These are phyloP conservation scores for Seminavis robusta DNA, from an alignment of 108 stramenopile genomes.

Conservation along the genomic window DNA sequence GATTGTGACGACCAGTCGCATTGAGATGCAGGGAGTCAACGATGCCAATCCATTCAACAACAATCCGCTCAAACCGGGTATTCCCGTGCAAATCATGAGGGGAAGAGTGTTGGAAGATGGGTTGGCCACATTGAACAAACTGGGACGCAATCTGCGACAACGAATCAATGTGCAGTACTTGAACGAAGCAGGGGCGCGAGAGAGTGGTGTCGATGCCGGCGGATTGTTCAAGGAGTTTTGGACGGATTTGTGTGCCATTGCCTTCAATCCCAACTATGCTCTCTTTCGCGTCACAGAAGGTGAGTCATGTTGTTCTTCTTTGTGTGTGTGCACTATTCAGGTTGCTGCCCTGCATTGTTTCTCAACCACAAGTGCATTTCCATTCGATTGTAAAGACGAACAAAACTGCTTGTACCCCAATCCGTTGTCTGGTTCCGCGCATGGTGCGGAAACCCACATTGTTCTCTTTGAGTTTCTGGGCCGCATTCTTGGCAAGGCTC, in stretches of 20 bases:
- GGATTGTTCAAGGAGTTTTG: constrained; percentile 99
- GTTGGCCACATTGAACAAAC: constrained; percentile 71
- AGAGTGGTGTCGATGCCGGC: constrained; percentile 95
- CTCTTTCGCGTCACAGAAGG: constrained; percentile 87
- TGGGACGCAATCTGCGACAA: constrained; percentile 75
- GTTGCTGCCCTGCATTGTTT: background rate
- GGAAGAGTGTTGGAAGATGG: constrained; percentile 88
- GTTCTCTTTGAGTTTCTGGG: constrained; percentile 91
- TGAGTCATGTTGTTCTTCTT: too few relatives aligned
- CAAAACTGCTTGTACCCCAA: constrained; percentile 91
- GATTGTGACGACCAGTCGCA: constrained; percentile 67
- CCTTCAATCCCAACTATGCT: constrained; percentile 90
- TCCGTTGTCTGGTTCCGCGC: constrained; percentile 76
- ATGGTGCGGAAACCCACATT: constrained; percentile 68
- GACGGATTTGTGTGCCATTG: constrained; percentile 81
- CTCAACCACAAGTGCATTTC: background rate
- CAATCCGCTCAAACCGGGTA: constrained; percentile 62
- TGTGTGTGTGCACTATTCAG: background rate
- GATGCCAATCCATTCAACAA: constrained; percentile 40
- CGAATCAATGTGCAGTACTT: constrained; percentile 75
- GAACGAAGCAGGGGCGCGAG: constrained; percentile 77
- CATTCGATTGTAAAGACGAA: constrained; percentile 14
- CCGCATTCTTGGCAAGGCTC: constrained; percentile 82
- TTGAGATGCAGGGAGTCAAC: constrained; percentile 51
- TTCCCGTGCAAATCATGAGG: constrained; percentile 72